Evolutionary conservation across 306 rosid genomes (phyloP).

Genomic region (Gillenia trifoliata): DNA sequence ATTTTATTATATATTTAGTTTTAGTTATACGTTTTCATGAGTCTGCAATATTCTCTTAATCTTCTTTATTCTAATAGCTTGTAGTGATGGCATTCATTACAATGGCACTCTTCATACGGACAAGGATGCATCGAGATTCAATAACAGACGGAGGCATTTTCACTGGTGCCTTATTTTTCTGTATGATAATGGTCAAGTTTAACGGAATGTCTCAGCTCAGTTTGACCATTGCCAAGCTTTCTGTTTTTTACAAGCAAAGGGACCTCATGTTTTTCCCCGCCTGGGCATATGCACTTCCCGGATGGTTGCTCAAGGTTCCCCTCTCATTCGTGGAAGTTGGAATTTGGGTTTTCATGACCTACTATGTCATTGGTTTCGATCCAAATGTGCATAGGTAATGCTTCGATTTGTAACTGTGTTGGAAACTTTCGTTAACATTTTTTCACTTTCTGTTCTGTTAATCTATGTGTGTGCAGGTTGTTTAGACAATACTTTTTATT

Average conservation of each 20-base stretch:
- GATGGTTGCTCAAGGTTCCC: constrained; percentile 60
- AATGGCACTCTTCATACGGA: constrained; percentile 59
- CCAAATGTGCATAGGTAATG: constrained; percentile 46
- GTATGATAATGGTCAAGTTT: constrained; percentile 22
- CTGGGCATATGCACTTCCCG: constrained; percentile 66
- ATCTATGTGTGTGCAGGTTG: constrained; percentile 36
- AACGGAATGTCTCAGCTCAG: constrained; percentile 50
- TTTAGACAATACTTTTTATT: constrained; percentile 52
- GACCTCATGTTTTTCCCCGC: constrained; percentile 56
- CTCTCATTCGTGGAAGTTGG: constrained; percentile 41
- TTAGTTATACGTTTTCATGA: background rate
- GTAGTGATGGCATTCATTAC: constrained; percentile 33
- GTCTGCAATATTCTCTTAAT: background rate
- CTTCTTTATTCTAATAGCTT: constrained; percentile 33
- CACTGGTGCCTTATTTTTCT: constrained; percentile 34
- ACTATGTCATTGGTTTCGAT: constrained; percentile 62
- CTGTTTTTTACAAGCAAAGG: constrained; percentile 68
- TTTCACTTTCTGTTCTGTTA: background rate
- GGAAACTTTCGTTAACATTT: background rate
- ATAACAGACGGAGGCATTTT: constrained; percentile 40
- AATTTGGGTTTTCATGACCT: constrained; percentile 54
- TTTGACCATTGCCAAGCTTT: constrained; percentile 56
- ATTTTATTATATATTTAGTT: constrained; percentile 2
- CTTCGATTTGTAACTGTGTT: background rate
- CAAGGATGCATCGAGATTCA: constrained; percentile 55